Evolutionary conservation across 1,284 basidiomycete genomes (phyloP).

Genomic region (Moesziomyces sp.): DNA sequence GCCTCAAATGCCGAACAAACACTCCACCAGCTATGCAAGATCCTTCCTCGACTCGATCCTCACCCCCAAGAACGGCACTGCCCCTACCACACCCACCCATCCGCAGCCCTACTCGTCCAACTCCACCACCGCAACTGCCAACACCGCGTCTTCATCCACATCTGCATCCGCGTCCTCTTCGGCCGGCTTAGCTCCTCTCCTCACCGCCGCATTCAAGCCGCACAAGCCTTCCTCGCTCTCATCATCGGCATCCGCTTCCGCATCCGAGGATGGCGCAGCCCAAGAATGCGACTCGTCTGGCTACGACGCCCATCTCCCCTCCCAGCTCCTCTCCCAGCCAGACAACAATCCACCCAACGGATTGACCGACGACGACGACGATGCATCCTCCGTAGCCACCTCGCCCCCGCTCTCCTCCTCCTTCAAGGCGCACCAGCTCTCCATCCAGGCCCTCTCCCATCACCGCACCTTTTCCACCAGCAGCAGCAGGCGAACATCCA

Average conservation of each 20-base stretch:
- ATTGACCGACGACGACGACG: constrained; percentile 18
- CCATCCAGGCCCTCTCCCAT: constrained; percentile 40
- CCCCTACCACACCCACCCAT: constrained; percentile 6
- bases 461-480: constrained; percentile 27
- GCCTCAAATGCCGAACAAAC: constrained; percentile 24
- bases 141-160: constrained; percentile 15
- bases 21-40: constrained; percentile 28
- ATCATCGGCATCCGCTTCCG: constrained; percentile 50
- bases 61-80: constrained; percentile 16
- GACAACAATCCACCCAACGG: constrained; percentile 10
- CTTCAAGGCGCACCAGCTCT: constrained; percentile 49
- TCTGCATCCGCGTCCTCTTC: constrained; percentile 23
- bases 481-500: constrained; percentile 37
- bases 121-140: constrained; percentile 17
- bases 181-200: constrained; percentile 15
- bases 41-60: constrained; percentile 42
- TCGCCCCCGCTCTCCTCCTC: constrained; percentile 49
- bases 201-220: constrained; percentile 43
- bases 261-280: constrained; percentile 43
- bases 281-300: constrained; percentile 8
- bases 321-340: constrained; percentile 13
- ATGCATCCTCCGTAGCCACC: constrained; percentile 28
- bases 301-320: constrained; percentile 29
- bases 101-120: constrained; percentile 16
- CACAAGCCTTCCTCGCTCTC: constrained; percentile 52